A percentile compares a stretch with the other conserved stretches of the same genome.
phyloP scores from a whole-genome alignment of 2,329 filamentous ascomycete species.

The Knufia petricola region DNA sequence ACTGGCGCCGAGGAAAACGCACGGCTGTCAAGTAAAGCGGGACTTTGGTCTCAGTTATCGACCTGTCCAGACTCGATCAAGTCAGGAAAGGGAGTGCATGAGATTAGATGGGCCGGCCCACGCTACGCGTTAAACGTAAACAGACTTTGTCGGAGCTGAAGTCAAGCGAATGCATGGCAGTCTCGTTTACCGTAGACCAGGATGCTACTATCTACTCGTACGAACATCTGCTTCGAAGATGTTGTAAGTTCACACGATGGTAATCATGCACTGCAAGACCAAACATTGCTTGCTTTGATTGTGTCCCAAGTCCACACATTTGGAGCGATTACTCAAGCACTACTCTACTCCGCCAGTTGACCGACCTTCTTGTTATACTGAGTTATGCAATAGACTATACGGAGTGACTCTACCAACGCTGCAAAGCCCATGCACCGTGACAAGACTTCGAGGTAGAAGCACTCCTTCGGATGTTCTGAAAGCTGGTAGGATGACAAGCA shows the following conservation, averaged over 20 bases:
- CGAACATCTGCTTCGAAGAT: background rate
- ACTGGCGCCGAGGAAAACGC: slow-evolving; percentile 9
- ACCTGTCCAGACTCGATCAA: slow-evolving; percentile 10
- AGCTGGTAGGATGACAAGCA: background rate
- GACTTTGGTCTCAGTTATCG: slow-evolving; percentile 9
- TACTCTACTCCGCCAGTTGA: too few species aligned
- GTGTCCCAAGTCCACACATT: too few species aligned
- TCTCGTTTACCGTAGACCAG: background rate
- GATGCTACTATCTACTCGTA: background rate
- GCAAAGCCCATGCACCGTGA: too few species aligned
- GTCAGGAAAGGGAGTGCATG: slow-evolving; percentile 8
- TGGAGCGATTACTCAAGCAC: too few species aligned
- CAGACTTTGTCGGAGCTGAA: slow-evolving; percentile 1
- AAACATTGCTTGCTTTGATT: too few species aligned
- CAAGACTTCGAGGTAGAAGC: too few species aligned
- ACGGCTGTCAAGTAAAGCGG: slow-evolving; percentile 10
- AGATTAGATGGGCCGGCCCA: slow-evolving; percentile 8
- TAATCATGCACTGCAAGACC: too few species aligned
- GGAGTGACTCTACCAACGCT: too few species aligned
- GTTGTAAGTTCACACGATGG: background rate
- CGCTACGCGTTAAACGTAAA: slow-evolving; percentile 4
- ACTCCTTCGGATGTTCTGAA: background rate
- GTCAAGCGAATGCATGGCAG: background rate
- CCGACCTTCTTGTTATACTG: too few species aligned
- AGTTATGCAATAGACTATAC: too few species aligned